A percentile compares a stretch with the other conserved stretches of the same genome.
Evolutionary conservation across 1,284 basidiomycete species (phyloP).

Genomic region (Ceratorhiza oryzae-sativae): DNA sequence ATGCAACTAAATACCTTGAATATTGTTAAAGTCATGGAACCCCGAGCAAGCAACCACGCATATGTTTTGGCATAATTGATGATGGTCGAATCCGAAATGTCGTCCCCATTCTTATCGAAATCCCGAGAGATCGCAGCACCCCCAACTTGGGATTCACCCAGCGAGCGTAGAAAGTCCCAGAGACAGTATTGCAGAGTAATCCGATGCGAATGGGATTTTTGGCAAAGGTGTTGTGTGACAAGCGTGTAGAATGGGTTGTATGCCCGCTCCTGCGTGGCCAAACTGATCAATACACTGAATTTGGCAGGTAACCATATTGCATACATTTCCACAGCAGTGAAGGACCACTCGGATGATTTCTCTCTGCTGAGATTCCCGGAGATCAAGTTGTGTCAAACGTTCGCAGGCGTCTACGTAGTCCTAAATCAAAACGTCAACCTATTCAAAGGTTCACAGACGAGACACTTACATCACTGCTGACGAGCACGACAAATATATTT

Average conservation of each 20-base stretch:
- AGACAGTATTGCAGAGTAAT: slow-evolving; percentile 95
- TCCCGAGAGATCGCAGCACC: slow-evolving; percentile 79
- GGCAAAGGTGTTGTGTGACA: slow-evolving; percentile 77
- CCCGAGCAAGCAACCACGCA: slow-evolving; percentile 85
- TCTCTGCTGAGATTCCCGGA: slow-evolving; percentile 91
- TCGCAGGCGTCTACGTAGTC: slow-evolving; percentile 96
- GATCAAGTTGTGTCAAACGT: slow-evolving; percentile 77
- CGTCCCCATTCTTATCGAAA: slow-evolving; percentile 56
- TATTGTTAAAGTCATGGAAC: slow-evolving; percentile 71
- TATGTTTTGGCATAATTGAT: slow-evolving; percentile 77
- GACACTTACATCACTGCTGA: slow-evolving; percentile 85
- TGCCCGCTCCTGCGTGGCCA: slow-evolving; percentile 71
- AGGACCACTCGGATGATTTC: slow-evolving; percentile 92
- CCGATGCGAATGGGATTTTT: slow-evolving; percentile 78
- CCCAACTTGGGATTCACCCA: slow-evolving; percentile 85
- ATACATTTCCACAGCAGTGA: slow-evolving; percentile 91
- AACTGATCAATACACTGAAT: background rate
- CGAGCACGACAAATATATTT: slow-evolving; percentile 89
- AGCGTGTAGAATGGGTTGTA: slow-evolving; percentile 98
- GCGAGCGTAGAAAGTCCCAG: slow-evolving; percentile 95
- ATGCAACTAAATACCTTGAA: slow-evolving; percentile 70
- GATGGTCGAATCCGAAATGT: slow-evolving; percentile 64
- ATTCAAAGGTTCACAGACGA: background rate
- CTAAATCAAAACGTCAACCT: slow-evolving; percentile 53
- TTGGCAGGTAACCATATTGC: slow-evolving; percentile 43